These are phyloP conservation scores for Neurospora sublineolata DNA, from an alignment of 495 filamentous ascomycete genomes.

Conservation along the genomic window DNA sequence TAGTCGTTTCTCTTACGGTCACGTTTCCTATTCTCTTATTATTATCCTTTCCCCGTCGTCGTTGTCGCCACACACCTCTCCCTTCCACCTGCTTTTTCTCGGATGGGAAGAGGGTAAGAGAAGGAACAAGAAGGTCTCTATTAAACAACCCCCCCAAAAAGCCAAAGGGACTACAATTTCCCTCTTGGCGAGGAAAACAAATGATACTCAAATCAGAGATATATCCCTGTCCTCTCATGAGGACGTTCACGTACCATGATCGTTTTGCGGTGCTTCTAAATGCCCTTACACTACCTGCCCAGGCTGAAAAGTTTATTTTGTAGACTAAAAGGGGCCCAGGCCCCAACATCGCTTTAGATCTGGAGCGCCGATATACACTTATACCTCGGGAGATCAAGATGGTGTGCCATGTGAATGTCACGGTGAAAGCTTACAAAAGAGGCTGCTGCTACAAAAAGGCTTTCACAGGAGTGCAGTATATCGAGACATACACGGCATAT, in stretches of 20 bases:
- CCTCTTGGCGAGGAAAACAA: background rate
- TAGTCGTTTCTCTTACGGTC: constrained; percentile 10
- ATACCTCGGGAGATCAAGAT: background rate
- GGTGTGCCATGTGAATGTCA: background rate
- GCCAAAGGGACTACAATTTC: background rate
- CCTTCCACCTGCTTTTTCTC: background rate
- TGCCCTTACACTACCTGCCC: background rate
- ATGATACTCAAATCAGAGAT: background rate
- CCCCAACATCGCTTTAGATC: background rate
- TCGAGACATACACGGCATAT: background rate
- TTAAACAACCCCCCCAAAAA: background rate
- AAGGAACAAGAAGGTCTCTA: background rate
- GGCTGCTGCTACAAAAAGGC: too few species aligned
- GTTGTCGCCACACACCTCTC: constrained; percentile 3
- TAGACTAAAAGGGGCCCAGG: background rate
- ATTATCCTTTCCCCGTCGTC: constrained; percentile 4
- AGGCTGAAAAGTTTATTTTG: background rate
- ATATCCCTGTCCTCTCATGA: background rate
- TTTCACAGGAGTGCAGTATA: background rate
- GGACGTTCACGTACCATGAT: background rate
- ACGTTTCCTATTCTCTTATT: constrained; percentile 9
- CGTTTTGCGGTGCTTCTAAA: background rate
- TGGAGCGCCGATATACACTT: background rate
- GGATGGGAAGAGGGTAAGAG: background rate
- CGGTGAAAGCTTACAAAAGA: too few species aligned